Evolutionary conservation across 257 asterid species (phyloP).

Genomic region (Knoxia roxburghii): DNA sequence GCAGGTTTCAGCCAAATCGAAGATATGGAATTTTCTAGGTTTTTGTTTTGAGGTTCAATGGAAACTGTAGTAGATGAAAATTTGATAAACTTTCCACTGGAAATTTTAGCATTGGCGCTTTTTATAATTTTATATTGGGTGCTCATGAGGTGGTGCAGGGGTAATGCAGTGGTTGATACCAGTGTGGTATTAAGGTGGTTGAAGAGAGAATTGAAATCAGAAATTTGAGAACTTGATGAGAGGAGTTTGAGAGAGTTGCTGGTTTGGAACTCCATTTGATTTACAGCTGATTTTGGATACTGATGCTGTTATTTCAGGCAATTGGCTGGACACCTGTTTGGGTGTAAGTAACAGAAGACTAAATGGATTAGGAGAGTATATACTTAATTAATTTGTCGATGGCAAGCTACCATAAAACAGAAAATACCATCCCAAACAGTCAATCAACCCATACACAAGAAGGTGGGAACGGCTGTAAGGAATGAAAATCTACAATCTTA

Average conservation of each 20-base stretch:
- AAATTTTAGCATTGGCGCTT: slow-evolving; percentile 12
- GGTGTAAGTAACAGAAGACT: not conserved
- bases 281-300: not conserved
- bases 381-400: not conserved
- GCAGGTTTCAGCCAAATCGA: slow-evolving; percentile 58
- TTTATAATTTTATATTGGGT: slow-evolving; percentile 15
- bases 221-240: slow-evolving; percentile 27
- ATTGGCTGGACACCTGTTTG: not conserved
- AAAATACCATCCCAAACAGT: not conserved
- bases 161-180: slow-evolving; percentile 32
- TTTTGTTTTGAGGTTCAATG: slow-evolving; percentile 25
- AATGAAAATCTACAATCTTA: no score
- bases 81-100: slow-evolving; percentile 15
- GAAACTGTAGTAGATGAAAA: slow-evolving; percentile 69
- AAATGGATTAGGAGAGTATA: not conserved
- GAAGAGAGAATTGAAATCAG: slow-evolving; percentile 65
- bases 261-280: slow-evolving; percentile 46
- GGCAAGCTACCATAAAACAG: not conserved
- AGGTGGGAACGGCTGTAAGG: not conserved
- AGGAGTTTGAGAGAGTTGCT: slow-evolving; percentile 42
- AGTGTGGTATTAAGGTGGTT: slow-evolving; percentile 57
- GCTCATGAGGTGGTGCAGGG: slow-evolving; percentile 12
- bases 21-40: slow-evolving; percentile 30
- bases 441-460: not conserved
- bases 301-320: not conserved